Percentiles rank a stretch among this genome's conserved stretches.
phyloP scores from a whole-genome alignment of 352 stramenopile genomes.

The Pythium chondricola region DNA sequence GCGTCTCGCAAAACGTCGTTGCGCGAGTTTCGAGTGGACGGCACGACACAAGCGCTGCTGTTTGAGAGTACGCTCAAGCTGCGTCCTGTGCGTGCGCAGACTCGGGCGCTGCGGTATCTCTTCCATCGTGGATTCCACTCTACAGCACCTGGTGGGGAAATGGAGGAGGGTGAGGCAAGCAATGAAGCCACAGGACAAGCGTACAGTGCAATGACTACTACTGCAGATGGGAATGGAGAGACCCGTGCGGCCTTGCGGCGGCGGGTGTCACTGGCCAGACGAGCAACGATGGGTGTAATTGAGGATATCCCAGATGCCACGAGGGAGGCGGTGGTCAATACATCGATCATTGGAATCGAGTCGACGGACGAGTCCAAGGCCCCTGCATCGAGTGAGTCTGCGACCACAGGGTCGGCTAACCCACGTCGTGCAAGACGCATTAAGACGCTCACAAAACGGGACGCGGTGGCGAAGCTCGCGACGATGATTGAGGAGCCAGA shows the following conservation, averaged over 20 bases:
- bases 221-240: not conserved
- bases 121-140: conserved; percentile 51
- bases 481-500: conserved; percentile 22
- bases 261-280: conserved; percentile 11
- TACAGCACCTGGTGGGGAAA: too few species aligned
- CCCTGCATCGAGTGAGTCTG: not conserved
- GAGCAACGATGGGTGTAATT: conserved; percentile 20
- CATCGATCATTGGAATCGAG: not conserved
- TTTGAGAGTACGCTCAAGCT: conserved; percentile 73
- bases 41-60: conserved; percentile 48
- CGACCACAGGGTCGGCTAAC: not conserved
- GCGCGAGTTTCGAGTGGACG: conserved; percentile 57
- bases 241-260: not conserved
- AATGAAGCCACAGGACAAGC: not conserved
- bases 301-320: conserved; percentile 10
- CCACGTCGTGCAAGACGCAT: conserved; percentile 8
- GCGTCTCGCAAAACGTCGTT: conserved; percentile 16
- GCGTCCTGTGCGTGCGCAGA: conserved; percentile 48
- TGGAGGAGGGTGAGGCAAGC: too few species aligned
- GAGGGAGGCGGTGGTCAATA: not conserved
- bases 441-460: conserved; percentile 13
- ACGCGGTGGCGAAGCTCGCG: conserved; percentile 14
- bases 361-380: not conserved
- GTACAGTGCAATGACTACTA: too few species aligned
- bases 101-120: conserved; percentile 54